Conservation (phyloP, 495 filamentous ascomycete species). For the Astrocystis sublimbata region DNA sequence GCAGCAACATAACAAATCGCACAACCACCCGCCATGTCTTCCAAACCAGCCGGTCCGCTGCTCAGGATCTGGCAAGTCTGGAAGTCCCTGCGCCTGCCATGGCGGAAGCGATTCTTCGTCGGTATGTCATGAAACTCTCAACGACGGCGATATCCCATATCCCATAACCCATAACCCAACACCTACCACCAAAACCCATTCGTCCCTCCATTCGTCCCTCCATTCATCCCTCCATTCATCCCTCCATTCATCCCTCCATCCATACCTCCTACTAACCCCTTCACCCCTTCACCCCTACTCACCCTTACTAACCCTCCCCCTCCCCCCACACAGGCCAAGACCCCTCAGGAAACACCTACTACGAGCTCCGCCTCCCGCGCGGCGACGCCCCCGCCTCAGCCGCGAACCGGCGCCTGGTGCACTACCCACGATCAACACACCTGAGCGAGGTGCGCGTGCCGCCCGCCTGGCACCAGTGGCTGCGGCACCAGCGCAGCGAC, state of each 20-base stretch:
- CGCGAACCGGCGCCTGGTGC: conserved; percentile 65
- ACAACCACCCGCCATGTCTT: conserved; percentile 10
- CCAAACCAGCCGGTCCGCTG: conserved; percentile 40
- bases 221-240: no score
- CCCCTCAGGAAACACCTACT: conserved; percentile 87
- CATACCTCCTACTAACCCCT: conserved; percentile 2
- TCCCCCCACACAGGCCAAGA: conserved; percentile 64
- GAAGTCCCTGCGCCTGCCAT: conserved; percentile 82
- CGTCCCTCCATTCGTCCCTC: no score
- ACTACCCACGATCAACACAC: conserved; percentile 60
- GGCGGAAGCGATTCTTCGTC: conserved; percentile 78
- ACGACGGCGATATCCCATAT: no score
- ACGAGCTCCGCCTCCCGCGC: conserved; percentile 77
- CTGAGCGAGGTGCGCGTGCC: conserved; percentile 61
- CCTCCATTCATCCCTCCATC: no score
- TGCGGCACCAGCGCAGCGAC: conserved; percentile 72
- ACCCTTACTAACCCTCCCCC: not conserved
- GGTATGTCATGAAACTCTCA: no score
- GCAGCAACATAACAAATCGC: no score
- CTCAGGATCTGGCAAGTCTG: conserved; percentile 72
- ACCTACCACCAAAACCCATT: no score
- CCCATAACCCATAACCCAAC: no score
- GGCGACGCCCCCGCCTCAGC: conserved; percentile 52
- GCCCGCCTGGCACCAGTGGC: conserved; percentile 96
- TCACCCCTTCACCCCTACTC: not conserved